phyloP scores from a whole-genome alignment of 2,329 filamentous ascomycete genomes.

The Raffaelea albimanens region DNA sequence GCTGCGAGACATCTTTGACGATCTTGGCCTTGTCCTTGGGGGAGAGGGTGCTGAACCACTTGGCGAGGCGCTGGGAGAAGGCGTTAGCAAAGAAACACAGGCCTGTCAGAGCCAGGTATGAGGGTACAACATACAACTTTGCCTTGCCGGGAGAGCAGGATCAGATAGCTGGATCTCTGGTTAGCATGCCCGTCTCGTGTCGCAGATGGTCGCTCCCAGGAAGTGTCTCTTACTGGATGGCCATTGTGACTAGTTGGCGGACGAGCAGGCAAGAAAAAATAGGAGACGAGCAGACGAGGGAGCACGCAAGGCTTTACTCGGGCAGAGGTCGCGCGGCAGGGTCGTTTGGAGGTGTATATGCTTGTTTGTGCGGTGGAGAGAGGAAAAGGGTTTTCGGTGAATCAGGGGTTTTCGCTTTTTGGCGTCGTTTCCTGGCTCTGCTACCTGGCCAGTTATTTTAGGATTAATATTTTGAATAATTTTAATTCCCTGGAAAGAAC shows the following conservation, averaged over 20 bases:
- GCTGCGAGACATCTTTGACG: constrained; percentile 97
- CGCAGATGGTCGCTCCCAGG: no score
- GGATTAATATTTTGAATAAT: no score
- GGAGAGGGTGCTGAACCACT: constrained; percentile 98
- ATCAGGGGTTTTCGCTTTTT: no score
- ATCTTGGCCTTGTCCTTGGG: constrained; percentile 99
- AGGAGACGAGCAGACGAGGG: neutral
- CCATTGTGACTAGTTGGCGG: constrained; percentile 24
- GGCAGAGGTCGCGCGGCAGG: no score
- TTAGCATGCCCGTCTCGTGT: no score
- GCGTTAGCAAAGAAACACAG: no score
- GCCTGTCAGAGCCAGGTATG: constrained; percentile 16
- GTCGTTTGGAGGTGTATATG: no score
- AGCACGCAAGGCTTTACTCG: neutral
- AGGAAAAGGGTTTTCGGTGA: no score
- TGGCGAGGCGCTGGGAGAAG: constrained; percentile 71
- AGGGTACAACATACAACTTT: constrained; percentile 76
- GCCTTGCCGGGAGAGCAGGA: constrained; percentile 93
- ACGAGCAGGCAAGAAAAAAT: neutral
- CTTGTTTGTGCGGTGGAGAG: no score
- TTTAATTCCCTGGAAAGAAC: no score
- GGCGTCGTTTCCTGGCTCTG: no score
- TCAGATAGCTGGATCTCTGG: constrained; percentile 65
- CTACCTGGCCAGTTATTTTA: no score
- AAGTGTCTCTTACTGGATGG: constrained; percentile 34